Conservation (phyloP, 2,329 filamentous ascomycete genomes). For the Aureobasidium sp. region DNA sequence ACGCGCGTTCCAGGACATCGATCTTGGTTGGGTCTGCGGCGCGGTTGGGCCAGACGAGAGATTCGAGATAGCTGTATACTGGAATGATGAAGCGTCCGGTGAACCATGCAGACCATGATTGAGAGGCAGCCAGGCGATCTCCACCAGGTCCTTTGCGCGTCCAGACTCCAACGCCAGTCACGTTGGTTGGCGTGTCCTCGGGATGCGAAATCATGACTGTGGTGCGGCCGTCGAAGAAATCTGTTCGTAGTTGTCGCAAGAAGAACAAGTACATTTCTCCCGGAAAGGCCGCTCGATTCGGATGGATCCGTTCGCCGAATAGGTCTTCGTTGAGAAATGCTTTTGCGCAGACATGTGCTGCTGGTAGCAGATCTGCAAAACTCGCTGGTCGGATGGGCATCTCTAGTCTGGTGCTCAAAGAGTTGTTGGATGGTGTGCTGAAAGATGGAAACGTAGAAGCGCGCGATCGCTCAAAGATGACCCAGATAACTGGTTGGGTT, state of each 20-base stretch:
- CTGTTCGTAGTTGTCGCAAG: slow-evolving; percentile 18
- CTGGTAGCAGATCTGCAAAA: slow-evolving; percentile 20
- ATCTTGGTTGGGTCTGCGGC: slow-evolving; percentile 17
- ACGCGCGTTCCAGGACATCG: slow-evolving; percentile 13
- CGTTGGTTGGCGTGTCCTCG: background rate
- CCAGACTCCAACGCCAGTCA: slow-evolving; percentile 23
- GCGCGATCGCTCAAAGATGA: background rate
- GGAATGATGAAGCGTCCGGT: slow-evolving; percentile 13
- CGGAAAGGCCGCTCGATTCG: slow-evolving; percentile 18
- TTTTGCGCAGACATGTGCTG: slow-evolving; percentile 18
- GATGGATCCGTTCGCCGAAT: slow-evolving; percentile 20
- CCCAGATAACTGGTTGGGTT: background rate
- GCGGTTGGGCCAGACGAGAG: slow-evolving; percentile 19
- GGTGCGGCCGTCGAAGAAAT: slow-evolving; percentile 3
- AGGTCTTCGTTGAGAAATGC: slow-evolving; percentile 22
- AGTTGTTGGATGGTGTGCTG: background rate
- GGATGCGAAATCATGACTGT: slow-evolving; percentile 6
- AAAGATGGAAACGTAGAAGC: no score
- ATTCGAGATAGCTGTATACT: slow-evolving; percentile 18
- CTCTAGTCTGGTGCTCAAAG: background rate
- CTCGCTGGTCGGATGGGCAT: slow-evolving; percentile 22
- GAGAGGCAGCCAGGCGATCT: slow-evolving; percentile 3
- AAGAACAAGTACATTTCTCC: slow-evolving; percentile 21
- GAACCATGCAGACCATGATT: slow-evolving; percentile 10
- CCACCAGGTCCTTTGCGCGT: slow-evolving; percentile 15